Percentiles rank a stretch among this genome's conserved stretches.
Conservation (phyloP, 257 asterid species). For the Gardenia jasminoides region DNA sequence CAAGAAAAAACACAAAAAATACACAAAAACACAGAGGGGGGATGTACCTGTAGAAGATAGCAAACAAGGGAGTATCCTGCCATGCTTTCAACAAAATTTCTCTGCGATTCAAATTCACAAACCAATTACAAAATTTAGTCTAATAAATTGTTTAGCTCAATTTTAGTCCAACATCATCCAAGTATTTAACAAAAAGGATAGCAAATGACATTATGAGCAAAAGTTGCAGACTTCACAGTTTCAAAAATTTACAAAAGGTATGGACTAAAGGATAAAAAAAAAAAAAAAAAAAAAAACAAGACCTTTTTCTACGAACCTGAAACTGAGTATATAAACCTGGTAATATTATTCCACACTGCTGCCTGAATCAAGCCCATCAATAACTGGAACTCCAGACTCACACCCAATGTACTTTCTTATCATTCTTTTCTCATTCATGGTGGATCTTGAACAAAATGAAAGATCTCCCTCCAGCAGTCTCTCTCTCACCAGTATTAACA, state of each 20-base stretch:
- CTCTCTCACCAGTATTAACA: background rate
- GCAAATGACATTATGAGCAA: background rate
- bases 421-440: background rate
- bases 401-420: background rate
- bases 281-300: no score
- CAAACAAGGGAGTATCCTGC: constrained; percentile 98
- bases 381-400: background rate
- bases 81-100: constrained; percentile 99
- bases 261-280: background rate
- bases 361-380: background rate
- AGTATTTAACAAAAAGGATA: background rate
- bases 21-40: background rate
- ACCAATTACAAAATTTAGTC: constrained; percentile 2
- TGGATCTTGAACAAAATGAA: background rate
- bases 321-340: background rate
- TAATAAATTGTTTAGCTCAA: background rate
- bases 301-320: background rate
- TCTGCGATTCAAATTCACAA: constrained; percentile 32
- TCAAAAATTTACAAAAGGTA: background rate
- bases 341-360: background rate
- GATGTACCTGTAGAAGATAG: constrained; percentile 77
- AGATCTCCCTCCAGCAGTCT: background rate
- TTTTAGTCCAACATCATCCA: background rate
- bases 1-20: background rate
- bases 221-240: background rate